phyloP scores from a whole-genome alignment of 202 grass and related monocot genomes.

The Musa balbisiana region DNA sequence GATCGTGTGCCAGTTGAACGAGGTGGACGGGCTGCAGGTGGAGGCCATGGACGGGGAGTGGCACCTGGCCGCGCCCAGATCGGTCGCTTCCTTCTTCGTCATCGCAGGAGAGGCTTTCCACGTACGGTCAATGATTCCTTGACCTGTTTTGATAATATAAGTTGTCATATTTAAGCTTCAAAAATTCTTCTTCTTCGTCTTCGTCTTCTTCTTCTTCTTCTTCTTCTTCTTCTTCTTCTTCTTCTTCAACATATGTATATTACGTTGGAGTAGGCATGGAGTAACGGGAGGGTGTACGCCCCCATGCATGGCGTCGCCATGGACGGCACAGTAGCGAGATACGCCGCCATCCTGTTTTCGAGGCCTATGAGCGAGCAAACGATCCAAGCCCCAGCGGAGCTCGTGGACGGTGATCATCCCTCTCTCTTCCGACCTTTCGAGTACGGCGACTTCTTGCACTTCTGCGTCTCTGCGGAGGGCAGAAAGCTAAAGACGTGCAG shows the following conservation, averaged over 20 bases:
- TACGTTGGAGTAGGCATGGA: background rate
- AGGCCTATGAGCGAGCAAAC: background rate
- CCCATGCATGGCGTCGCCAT: background rate
- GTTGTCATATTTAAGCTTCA: no score
- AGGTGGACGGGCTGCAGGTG: background rate
- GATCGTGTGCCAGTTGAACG: background rate
- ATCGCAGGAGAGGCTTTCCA: background rate
- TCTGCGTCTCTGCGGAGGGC: background rate
- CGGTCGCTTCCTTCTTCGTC: background rate
- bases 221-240: no score
- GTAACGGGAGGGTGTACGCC: background rate
- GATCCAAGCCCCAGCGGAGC: background rate
- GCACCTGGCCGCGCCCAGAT: background rate
- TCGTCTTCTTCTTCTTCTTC: no score
- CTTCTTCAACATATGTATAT: no score
- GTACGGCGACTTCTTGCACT: background rate
- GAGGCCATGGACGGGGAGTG: background rate
- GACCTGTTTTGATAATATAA: no score
- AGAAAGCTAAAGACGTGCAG: background rate
- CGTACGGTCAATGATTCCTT: background rate
- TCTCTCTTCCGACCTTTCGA: background rate
- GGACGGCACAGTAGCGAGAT: background rate
- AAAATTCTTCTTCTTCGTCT: no score
- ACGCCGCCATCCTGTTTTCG: background rate
- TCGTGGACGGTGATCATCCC: background rate